A percentile compares a stretch with the other conserved stretches of the same genome.
phyloP scores from a whole-genome alignment of 768 basidiomycete genomes.

The Tephrocybe rancida region DNA sequence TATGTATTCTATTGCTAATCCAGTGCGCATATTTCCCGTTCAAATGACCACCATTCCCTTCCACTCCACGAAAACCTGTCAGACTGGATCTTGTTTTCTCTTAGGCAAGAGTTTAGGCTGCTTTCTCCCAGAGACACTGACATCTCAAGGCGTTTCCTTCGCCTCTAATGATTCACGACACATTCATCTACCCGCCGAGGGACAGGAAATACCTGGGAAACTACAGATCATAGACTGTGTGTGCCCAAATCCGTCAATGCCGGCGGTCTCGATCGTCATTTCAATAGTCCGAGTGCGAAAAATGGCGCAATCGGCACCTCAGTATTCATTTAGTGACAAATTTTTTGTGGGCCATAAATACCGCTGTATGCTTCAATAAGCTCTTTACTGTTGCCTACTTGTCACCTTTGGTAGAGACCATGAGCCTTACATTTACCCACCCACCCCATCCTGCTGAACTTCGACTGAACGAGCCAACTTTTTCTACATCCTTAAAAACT shows the following conservation, averaged over 20 bases:
- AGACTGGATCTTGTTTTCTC: no score
- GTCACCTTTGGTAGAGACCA: constrained; percentile 18
- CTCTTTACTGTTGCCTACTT: neutral
- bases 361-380: neutral
- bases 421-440: constrained; percentile 30
- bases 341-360: neutral
- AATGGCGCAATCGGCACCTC: constrained; percentile 21
- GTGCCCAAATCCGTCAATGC: neutral
- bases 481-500: neutral
- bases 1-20: no score
- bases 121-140: no score
- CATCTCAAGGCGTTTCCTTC: no score
- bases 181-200: no score
- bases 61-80: no score
- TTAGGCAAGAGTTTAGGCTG: no score
- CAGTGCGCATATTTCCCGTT: no score
- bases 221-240: no score
- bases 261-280: constrained; percentile 13
- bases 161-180: no score
- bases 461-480: neutral
- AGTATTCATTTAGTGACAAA: constrained; percentile 1
- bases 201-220: no score
- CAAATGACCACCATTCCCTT: no score
- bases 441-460: constrained; percentile 31
- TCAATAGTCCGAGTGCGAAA: constrained; percentile 8